Conservation (phyloP, 768 basidiomycete genomes). For the Rhizopogon salebrosus region DNA sequence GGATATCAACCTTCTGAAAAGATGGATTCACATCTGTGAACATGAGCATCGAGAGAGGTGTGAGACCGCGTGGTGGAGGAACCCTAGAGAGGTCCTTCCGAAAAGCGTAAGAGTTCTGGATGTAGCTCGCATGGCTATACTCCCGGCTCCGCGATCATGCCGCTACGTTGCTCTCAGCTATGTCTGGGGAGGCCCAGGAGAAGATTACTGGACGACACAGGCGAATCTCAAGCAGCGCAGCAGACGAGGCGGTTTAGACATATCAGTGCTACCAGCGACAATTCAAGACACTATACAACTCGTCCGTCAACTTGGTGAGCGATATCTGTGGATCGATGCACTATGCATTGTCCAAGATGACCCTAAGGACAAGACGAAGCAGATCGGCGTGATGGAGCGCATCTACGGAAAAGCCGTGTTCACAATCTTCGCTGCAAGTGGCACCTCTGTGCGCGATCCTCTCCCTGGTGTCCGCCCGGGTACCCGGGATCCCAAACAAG, state of each 20-base stretch:
- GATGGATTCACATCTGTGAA: constrained; percentile 1
- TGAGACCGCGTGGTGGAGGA: not conserved
- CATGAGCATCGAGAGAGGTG: not conserved
- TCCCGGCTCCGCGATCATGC: constrained; percentile 1
- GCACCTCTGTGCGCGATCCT: not conserved
- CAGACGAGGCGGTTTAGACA: not conserved
- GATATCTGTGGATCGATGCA: constrained; percentile 8
- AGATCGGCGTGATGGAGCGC: constrained; percentile 6
- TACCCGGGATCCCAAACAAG: not conserved
- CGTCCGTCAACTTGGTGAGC: not conserved
- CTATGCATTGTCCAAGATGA: constrained; percentile 9
- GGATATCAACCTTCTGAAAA: constrained; percentile 3
- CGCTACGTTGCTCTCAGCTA: constrained; percentile 7
- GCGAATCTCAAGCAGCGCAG: not conserved
- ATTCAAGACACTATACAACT: constrained; percentile 4
- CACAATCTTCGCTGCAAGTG: constrained; percentile 3
- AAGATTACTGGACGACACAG: constrained; percentile 4
- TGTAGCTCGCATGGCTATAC: not conserved
- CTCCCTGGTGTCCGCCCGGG: not conserved
- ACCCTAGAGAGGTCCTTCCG: not conserved
- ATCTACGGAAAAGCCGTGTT: not conserved
- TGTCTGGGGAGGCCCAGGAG: constrained; percentile 2
- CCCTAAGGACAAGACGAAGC: not conserved
- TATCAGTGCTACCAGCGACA: not conserved
- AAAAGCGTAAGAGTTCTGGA: constrained; percentile 1